phyloP scores from a whole-genome alignment of 2,329 filamentous ascomycete species.

The Cladosporium sp. region DNA sequence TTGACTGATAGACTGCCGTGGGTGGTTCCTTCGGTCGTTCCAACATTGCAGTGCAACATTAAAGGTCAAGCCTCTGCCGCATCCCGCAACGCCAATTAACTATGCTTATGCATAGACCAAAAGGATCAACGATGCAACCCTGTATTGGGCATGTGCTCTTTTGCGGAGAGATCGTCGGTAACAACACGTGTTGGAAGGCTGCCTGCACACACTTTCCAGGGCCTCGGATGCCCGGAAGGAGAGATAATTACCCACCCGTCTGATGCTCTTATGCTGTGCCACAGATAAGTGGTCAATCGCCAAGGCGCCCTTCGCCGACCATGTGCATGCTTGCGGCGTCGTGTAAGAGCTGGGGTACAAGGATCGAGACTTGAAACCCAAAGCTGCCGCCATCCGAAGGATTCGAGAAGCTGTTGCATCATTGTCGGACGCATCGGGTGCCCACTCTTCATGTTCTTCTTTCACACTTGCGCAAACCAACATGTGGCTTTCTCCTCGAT shows the following conservation, averaged over 20 bases:
- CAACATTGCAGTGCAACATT: constrained; percentile 5
- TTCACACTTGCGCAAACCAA: not conserved
- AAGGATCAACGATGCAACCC: not conserved
- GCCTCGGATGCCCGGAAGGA: not conserved
- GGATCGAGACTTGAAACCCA: not conserved
- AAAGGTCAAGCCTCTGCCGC: constrained; percentile 1
- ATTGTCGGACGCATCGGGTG: not conserved
- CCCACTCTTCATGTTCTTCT: not conserved
- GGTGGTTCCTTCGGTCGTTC: not conserved
- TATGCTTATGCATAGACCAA: not conserved
- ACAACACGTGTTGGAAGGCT: not conserved
- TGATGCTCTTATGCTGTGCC: not conserved
- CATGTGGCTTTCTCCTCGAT: not conserved
- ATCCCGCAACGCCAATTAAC: not conserved
- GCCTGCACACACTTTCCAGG: not conserved
- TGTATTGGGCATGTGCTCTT: not conserved
- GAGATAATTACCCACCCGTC: not conserved
- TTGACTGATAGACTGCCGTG: not conserved
- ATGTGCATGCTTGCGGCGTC: not conserved
- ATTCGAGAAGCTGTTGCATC: not conserved
- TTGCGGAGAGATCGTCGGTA: not conserved
- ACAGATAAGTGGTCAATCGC: not conserved
- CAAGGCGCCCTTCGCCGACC: not conserved
- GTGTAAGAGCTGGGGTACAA: not conserved
- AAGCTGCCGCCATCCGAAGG: not conserved